Conservation (phyloP, 805 yeast genomes). For the Yarrowia deformans region DNA sequence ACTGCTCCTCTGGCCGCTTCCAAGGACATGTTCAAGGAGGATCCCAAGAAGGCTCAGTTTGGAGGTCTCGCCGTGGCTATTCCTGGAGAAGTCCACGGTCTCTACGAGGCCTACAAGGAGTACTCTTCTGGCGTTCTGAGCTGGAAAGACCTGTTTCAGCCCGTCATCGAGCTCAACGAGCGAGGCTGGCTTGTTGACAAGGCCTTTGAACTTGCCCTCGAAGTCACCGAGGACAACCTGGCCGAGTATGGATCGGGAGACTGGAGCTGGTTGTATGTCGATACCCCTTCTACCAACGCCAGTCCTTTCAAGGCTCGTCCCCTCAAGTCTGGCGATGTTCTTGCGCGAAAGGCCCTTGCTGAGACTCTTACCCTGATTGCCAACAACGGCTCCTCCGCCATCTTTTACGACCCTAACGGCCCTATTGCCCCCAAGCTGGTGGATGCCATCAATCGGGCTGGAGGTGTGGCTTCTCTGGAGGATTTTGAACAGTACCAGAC, state of each 20-base stretch:
- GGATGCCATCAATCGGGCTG: conserved; percentile 56
- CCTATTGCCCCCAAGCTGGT: conserved; percentile 71
- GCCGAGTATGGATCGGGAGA: conserved; percentile 44
- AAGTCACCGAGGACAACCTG: conserved; percentile 50
- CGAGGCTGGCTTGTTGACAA: conserved; percentile 67
- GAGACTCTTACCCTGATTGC: conserved; percentile 73
- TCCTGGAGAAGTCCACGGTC: conserved; percentile 91
- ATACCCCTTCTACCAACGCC: not conserved
- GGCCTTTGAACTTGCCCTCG: conserved; percentile 56
- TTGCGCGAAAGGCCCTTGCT: conserved; percentile 69
- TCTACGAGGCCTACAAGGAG: conserved; percentile 62
- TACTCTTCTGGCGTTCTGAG: conserved; percentile 75
- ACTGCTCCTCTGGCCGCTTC: conserved; percentile 74
- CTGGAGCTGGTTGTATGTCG: conserved; percentile 48
- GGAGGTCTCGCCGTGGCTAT: conserved; percentile 91
- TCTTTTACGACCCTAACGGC: conserved; percentile 85
- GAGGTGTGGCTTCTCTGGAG: conserved; percentile 70
- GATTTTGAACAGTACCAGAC: conserved; percentile 74
- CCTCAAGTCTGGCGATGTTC: conserved; percentile 61
- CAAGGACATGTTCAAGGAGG: conserved; percentile 67
- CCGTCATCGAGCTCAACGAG: conserved; percentile 71
- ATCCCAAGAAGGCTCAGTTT: conserved; percentile 61
- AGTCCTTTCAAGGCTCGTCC: conserved; percentile 1
- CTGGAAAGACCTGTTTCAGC: conserved; percentile 78
- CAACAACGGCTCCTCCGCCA: conserved; percentile 72